Conservation (phyloP, 2,329 filamentous ascomycete genomes). For the Neopestalotiopsis clavispora region DNA sequence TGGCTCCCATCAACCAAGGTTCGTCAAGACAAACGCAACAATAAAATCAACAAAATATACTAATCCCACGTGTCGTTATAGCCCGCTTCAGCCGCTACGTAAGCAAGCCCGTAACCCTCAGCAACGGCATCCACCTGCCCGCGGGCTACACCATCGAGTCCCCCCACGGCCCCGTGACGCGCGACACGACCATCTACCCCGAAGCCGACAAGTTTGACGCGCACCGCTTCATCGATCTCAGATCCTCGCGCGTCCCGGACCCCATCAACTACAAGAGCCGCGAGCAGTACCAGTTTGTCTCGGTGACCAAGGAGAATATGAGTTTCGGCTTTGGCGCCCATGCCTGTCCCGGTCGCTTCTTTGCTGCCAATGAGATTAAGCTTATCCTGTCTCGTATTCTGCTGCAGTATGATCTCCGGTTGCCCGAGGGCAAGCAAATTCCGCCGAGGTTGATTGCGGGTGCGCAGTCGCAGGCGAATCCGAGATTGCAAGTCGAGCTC, state of each 20-base stretch:
- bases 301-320: constrained; percentile 37
- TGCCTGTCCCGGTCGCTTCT: constrained; percentile 46
- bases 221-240: constrained; percentile 39
- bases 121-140: constrained; percentile 52
- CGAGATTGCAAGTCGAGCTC: constrained; percentile 26
- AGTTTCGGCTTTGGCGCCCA: constrained; percentile 46
- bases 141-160: constrained; percentile 43
- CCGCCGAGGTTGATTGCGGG: constrained; percentile 25
- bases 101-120: constrained; percentile 49
- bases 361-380: constrained; percentile 50
- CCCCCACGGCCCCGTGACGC: constrained; percentile 31
- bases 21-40: constrained; percentile 30
- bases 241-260: constrained; percentile 31
- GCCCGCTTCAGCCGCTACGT: constrained; percentile 53
- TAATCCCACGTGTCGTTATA: constrained; percentile 8
- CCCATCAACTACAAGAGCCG: constrained; percentile 31
- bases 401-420: constrained; percentile 43
- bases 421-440: constrained; percentile 30
- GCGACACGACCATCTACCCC: constrained; percentile 34
- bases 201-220: constrained; percentile 39
- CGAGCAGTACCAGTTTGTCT: constrained; percentile 46
- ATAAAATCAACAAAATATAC: constrained; percentile 25
- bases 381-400: constrained; percentile 43
- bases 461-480: constrained; percentile 22
- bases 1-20: constrained; percentile 39